phyloP scores from a whole-genome alignment of 352 stramenopile species.

The Phytophthora vignae region DNA sequence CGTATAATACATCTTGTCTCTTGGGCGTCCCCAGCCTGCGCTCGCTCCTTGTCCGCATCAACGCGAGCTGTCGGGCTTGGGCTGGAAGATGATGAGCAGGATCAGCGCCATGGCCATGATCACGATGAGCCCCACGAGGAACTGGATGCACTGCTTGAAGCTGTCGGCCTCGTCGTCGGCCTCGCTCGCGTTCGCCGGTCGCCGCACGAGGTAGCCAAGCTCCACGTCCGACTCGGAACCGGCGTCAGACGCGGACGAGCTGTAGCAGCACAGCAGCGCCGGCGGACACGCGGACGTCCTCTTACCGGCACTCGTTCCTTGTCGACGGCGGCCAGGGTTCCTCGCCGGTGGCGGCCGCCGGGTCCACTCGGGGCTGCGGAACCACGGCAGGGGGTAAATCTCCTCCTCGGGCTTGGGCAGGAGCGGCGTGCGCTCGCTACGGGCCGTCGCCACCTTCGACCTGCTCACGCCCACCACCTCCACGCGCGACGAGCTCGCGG shows the following conservation, averaged over 20 bases:
- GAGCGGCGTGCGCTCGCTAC: slow-evolving; percentile 53
- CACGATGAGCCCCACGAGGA: slow-evolving; percentile 75
- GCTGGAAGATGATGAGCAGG: slow-evolving; percentile 76
- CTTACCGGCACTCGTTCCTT: neutral
- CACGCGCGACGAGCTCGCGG: slow-evolving; percentile 2
- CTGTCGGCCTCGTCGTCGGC: slow-evolving; percentile 52
- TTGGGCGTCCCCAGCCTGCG: slow-evolving; percentile 14
- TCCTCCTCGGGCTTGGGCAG: slow-evolving; percentile 66
- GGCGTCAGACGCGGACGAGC: slow-evolving; percentile 21
- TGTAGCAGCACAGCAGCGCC: slow-evolving; percentile 31
- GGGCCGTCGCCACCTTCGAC: slow-evolving; percentile 31
- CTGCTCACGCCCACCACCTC: slow-evolving; percentile 25
- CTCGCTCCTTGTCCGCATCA: slow-evolving; percentile 30
- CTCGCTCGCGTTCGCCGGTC: slow-evolving; percentile 23
- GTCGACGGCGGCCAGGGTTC: slow-evolving; percentile 8
- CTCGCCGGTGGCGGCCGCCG: slow-evolving; percentile 30
- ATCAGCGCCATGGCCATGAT: slow-evolving; percentile 72
- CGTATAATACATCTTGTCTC: slow-evolving; percentile 33
- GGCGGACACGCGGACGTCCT: slow-evolving; percentile 6
- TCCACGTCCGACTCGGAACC: slow-evolving; percentile 62
- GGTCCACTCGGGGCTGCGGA: slow-evolving; percentile 72
- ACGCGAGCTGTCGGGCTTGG: slow-evolving; percentile 24
- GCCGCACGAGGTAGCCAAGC: slow-evolving; percentile 42
- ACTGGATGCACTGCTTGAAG: slow-evolving; percentile 78
- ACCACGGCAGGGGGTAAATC: slow-evolving; percentile 81